Conservation (phyloP, 1,284 basidiomycete genomes). For the Malassezia slooffiae region DNA sequence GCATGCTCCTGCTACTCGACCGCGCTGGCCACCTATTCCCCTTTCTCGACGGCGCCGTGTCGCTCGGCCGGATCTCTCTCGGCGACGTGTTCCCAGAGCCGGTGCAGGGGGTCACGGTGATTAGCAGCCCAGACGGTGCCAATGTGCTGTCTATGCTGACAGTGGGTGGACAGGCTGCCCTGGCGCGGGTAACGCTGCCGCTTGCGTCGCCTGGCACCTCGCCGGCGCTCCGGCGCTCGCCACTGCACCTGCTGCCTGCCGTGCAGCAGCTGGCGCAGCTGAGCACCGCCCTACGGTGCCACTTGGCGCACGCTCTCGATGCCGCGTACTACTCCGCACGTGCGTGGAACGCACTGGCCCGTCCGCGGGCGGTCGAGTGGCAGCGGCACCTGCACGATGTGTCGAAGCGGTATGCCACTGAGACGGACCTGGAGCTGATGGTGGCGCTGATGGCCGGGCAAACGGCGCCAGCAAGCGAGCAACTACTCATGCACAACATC, state of each 20-base stretch:
- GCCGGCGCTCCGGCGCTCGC: too few species aligned
- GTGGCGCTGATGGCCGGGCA: slow-evolving; percentile 23
- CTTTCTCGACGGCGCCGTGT: slow-evolving; percentile 10
- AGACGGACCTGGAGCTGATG: slow-evolving; percentile 28
- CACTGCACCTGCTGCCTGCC: too few species aligned
- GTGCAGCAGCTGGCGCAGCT: slow-evolving; percentile 8
- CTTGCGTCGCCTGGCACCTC: too few species aligned
- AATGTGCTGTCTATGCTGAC: too few species aligned
- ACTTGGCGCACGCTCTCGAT: slow-evolving; percentile 4
- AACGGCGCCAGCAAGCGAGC: slow-evolving; percentile 26
- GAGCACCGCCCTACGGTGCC: slow-evolving; percentile 1
- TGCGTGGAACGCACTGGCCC: slow-evolving; percentile 4
- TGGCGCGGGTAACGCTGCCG: background rate
- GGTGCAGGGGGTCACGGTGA: too few species aligned
- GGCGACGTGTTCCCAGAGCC: too few species aligned
- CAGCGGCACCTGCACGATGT: slow-evolving; percentile 19
- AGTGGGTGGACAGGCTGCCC: too few species aligned
- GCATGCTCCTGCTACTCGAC: slow-evolving; percentile 7
- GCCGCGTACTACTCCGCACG: slow-evolving; percentile 1
- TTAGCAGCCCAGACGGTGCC: too few species aligned
- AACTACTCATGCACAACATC: slow-evolving; percentile 25
- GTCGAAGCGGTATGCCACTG: slow-evolving; percentile 21
- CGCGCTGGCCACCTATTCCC: background rate
- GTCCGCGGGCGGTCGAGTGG: slow-evolving; percentile 21
- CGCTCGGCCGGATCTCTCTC: background rate